Conservation (phyloP, 169 alveolate genomes). For the Plasmodium knowlesi region DNA sequence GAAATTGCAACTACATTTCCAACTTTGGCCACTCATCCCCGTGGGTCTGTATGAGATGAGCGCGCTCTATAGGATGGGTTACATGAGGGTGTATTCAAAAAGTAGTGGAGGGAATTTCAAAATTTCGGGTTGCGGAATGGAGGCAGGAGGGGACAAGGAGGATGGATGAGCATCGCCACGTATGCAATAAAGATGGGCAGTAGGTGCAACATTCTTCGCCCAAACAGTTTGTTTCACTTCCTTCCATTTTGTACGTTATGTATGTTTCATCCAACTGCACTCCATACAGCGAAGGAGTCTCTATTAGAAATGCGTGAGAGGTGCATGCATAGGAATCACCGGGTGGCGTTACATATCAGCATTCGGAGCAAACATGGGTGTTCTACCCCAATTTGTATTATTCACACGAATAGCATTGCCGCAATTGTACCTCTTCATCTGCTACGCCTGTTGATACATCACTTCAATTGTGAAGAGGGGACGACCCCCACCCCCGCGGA, state of each 20-base stretch:
- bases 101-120: background rate
- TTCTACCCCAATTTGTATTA: background rate
- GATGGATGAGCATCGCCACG: background rate
- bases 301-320: background rate
- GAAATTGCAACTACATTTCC: background rate
- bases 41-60: background rate
- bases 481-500: background rate
- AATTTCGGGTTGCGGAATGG: background rate
- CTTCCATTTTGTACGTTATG: background rate
- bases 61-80: background rate
- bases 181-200: background rate
- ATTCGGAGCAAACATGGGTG: background rate
- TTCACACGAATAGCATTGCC: background rate
- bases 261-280: background rate
- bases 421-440: background rate
- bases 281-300: background rate
- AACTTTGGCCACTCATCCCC: background rate
- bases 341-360: background rate
- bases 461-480: background rate
- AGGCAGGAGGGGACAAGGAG: background rate
- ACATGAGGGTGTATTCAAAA: background rate
- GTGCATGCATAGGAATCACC: background rate
- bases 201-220: background rate
- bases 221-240: background rate
- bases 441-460: background rate